Base-by-base conservation (phyloP, 2,329 filamentous ascomycete species). In the Penicillium sp. region DNA sequence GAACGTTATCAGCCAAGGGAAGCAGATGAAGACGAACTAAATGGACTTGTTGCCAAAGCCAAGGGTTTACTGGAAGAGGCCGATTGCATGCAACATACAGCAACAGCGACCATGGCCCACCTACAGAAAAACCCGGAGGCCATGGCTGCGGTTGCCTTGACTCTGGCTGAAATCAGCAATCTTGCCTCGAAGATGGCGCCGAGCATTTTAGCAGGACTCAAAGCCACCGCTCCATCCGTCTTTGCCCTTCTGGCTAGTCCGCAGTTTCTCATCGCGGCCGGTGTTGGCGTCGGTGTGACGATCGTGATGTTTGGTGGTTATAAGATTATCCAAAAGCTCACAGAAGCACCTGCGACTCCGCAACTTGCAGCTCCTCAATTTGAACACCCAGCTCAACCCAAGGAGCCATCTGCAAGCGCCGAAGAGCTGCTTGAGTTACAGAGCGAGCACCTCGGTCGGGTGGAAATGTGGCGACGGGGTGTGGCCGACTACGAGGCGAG, bases 261-360 rank as follows among this genome's bases (percentile, higher is more conserved):
- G 0, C 91, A 99, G 68, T 99, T 99, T 69, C 83, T 97, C 61
- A 96, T 99, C 65, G 91, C 91, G 3, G 91, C 90, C 0, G 90
- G 92, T 45, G 85, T 96, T 14, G 90, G 89, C 0, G 86, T 96
- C 0, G 94, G 94, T 14, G 87, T 96, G n/a, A 97, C 94, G 0
- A 86, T 97, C 8, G 90, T 99, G 65, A 92, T 94, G 71, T 90
- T 99, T 59, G 94, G 94, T 54, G 93, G 94, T 5, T 97, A 91
- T 83, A 97, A 96, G 76, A 97, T 99, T 71, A 86, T 99, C 74
- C 95, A 97, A 80, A 87, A 86, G 64, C 90, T 97, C 63, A 78
- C 79, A 65, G 76, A 69, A 14, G 61, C 55, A 63, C 66, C 35
- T 64, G 55, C 42, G 55, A 60, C 52, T 16, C 45, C 46, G 21